phyloP scores from a whole-genome alignment of 495 filamentous ascomycete genomes.

The Recurvomyces mirabilis region DNA sequence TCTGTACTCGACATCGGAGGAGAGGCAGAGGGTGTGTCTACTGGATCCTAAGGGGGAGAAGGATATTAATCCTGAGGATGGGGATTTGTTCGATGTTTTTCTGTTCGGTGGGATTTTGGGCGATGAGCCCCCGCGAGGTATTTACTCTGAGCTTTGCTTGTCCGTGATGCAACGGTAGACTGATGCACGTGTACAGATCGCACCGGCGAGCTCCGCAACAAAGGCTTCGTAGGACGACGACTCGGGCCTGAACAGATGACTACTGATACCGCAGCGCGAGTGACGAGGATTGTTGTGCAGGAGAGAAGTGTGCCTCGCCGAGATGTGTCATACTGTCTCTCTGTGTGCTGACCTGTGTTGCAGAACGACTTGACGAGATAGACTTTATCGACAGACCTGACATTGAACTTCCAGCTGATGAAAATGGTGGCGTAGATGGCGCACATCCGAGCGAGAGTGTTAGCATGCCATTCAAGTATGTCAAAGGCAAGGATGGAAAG shows the following conservation, averaged over 20 bases:
- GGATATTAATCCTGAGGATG: conserved; percentile 76
- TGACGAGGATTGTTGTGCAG: conserved; percentile 80
- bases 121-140: conserved; percentile 92
- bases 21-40: conserved; percentile 65
- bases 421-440: conserved; percentile 1
- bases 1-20: conserved; percentile 45
- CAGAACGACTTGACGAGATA: conserved; percentile 65
- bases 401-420: conserved; percentile 45
- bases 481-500: conserved; percentile 58
- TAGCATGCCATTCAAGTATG: conserved; percentile 96
- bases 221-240: conserved; percentile 79
- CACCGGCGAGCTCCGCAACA: conserved; percentile 82
- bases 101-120: conserved; percentile 94
- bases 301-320: conserved; percentile 54
- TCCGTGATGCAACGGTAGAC: no score
- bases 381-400: conserved; percentile 79
- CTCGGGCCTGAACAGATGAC: conserved; percentile 96
- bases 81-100: conserved; percentile 73
- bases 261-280: conserved; percentile 90
- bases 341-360: not conserved
- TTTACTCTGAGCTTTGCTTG: no score
- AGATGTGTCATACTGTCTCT: not conserved
- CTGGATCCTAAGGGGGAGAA: conserved; percentile 72
- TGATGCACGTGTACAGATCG: conserved; percentile 50
- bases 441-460: conserved; percentile 68